phyloP scores from a whole-genome alignment of 2,329 filamentous ascomycete species.

The Apiospora phragmitis region DNA sequence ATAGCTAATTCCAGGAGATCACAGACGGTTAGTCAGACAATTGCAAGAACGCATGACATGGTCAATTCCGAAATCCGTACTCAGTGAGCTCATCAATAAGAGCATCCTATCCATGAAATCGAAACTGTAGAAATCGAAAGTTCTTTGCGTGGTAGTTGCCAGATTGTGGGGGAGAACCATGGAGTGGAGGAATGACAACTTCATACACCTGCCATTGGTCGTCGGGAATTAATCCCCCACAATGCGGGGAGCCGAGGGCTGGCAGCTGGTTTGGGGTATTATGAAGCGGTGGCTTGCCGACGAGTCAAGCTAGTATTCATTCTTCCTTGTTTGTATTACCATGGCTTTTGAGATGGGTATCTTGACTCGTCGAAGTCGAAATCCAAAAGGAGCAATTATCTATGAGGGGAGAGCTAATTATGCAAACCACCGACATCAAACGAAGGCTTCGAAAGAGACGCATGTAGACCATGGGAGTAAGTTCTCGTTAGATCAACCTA shows the following conservation, averaged over 20 bases:
- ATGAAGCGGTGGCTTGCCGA: slow-evolving; percentile 6
- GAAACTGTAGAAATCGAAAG: background rate
- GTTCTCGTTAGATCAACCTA: background rate
- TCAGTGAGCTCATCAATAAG: background rate
- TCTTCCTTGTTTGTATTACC: background rate
- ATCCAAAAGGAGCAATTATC: background rate
- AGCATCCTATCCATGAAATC: background rate
- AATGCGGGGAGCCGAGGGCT: background rate
- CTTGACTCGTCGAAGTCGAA: background rate
- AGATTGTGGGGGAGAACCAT: background rate
- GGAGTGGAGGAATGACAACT: background rate
- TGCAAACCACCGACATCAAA: background rate
- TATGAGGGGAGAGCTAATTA: background rate
- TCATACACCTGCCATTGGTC: slow-evolving; percentile 1
- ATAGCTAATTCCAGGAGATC: background rate
- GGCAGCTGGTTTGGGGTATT: background rate
- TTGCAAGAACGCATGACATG: background rate
- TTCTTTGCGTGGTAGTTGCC: background rate
- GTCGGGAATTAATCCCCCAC: background rate
- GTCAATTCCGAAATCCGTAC: background rate
- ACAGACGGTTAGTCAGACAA: background rate
- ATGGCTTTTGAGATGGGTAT: background rate
- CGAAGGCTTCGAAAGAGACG: background rate
- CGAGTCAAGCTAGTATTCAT: background rate
- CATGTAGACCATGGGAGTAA: background rate